Percentiles rank a stretch among this genome's conserved stretches.
These are phyloP conservation scores for Alternaria brassicicola DNA, from an alignment of 2,329 filamentous ascomycete genomes.

Conservation along the genomic window DNA sequence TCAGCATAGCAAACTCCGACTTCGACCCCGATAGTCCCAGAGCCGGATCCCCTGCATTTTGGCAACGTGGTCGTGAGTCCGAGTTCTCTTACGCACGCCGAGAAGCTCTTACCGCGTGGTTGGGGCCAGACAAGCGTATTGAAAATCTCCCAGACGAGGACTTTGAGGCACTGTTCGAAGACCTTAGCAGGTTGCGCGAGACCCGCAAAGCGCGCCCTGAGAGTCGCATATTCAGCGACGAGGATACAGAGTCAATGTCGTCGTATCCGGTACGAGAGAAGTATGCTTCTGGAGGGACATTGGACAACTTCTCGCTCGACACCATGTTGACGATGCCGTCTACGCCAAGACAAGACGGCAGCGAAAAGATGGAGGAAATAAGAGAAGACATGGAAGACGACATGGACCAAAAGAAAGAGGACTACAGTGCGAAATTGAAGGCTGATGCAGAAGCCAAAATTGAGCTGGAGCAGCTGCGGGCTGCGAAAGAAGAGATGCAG, in stretches of 20 bases:
- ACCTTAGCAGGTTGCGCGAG: conserved; percentile 86
- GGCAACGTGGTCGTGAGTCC: conserved; percentile 73
- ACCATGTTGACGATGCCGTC: conserved; percentile 93
- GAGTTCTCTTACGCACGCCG: conserved; percentile 94
- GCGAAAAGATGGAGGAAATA: conserved; percentile 74
- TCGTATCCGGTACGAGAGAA: conserved; percentile 92
- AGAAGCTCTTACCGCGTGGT: conserved; percentile 88
- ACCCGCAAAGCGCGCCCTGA: conserved; percentile 74
- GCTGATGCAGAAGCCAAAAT: conserved; percentile 74
- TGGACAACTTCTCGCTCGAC: conserved; percentile 96
- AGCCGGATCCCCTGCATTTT: conserved; percentile 78
- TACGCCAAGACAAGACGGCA: conserved; percentile 81
- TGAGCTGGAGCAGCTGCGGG: conserved; percentile 78
- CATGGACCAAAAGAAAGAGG: conserved; percentile 82
- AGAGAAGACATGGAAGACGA: conserved; percentile 84
- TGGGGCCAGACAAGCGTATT: conserved; percentile 91
- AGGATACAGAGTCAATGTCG: conserved; percentile 82
- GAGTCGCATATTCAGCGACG: conserved; percentile 65
- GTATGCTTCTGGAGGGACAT: conserved; percentile 90
- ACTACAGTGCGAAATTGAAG: conserved; percentile 79
- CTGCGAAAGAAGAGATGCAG: conserved; percentile 87
- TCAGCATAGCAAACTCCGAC: conserved; percentile 80
- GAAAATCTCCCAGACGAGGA: conserved; percentile 91
- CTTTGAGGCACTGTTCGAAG: conserved; percentile 89
- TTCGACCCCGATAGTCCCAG: conserved; percentile 73